Percentiles rank a stretch among this genome's conserved stretches.
Conservation (phyloP, 805 yeast genomes). For the Cyberlindnera petersonii region DNA sequence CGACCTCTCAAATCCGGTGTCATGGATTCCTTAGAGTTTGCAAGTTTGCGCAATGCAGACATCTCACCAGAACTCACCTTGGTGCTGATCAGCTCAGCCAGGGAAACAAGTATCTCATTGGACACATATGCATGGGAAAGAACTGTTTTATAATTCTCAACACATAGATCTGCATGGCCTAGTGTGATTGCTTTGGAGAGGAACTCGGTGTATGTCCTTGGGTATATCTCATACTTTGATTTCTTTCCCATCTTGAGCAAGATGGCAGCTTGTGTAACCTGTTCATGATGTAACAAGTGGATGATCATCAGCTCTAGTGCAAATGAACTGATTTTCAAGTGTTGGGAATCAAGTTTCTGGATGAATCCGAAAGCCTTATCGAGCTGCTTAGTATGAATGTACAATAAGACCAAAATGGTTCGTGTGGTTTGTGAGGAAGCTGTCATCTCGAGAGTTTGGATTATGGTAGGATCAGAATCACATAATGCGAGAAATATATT, state of each 20-base stretch:
- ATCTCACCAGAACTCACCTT: conserved; percentile 11
- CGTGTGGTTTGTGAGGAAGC: conserved; percentile 1
- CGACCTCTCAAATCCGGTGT: conserved; percentile 6
- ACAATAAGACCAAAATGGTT: conserved; percentile 8
- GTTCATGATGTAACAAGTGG: conserved; percentile 9
- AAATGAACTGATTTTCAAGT: neutral
- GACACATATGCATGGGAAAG: conserved; percentile 12
- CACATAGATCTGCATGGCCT: conserved; percentile 5
- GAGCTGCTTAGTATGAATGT: conserved; percentile 7
- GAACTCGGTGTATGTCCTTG: conserved; percentile 15
- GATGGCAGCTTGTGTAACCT: conserved; percentile 8
- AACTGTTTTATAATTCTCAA: conserved; percentile 8
- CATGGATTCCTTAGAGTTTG: conserved; percentile 1
- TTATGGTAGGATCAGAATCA: neutral
- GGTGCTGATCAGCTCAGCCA: conserved; percentile 12
- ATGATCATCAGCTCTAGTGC: conserved; percentile 17
- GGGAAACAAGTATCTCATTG: conserved; percentile 15
- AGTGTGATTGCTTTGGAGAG: conserved; percentile 12
- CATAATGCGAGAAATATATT: neutral
- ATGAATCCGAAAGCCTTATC: conserved; percentile 10
- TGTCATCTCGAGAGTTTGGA: neutral
- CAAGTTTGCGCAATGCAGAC: conserved; percentile 8
- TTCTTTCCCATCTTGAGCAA: conserved; percentile 5
- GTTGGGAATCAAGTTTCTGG: neutral
- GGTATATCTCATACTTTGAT: conserved; percentile 9